Percentiles rank a stretch among this genome's conserved stretches.
Conservation (phyloP, 805 yeast species). For the Candida insectalens region DNA sequence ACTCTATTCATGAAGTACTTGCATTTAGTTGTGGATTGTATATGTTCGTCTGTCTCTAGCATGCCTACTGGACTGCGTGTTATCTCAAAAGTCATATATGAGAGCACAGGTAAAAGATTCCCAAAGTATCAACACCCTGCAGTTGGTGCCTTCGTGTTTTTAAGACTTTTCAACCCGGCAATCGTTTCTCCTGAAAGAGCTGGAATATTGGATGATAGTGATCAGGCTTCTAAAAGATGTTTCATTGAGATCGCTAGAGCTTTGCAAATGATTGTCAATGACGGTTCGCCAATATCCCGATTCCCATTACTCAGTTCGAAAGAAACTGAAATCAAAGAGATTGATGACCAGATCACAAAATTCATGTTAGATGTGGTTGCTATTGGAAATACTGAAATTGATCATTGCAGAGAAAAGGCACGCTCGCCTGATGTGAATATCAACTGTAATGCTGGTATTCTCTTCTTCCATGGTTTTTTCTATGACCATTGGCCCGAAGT, state of each 20-base stretch:
- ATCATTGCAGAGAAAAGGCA: too few species aligned
- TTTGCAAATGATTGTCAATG: constrained; percentile 81
- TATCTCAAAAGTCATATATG: constrained; percentile 58
- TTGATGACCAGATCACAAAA: constrained; percentile 28
- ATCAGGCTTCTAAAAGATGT: constrained; percentile 39
- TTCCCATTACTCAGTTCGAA: constrained; percentile 41
- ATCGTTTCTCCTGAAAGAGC: constrained; percentile 75
- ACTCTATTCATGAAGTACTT: constrained; percentile 47
- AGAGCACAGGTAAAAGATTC: constrained; percentile 48
- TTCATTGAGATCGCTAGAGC: constrained; percentile 74
- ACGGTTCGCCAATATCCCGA: constrained; percentile 54
- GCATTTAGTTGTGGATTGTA: constrained; percentile 44
- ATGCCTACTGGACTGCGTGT: constrained; percentile 68
- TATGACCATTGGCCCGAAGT: constrained; percentile 37
- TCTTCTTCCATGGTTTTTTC: constrained; percentile 35
- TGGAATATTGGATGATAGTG: constrained; percentile 11
- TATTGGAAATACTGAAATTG: constrained; percentile 10
- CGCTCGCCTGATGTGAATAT: background rate
- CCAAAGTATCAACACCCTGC: constrained; percentile 61
- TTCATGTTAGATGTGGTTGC: constrained; percentile 28
- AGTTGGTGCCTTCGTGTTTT: constrained; percentile 78
- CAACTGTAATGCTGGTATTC: constrained; percentile 1
- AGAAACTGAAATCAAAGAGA: constrained; percentile 29
- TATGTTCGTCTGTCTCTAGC: constrained; percentile 40
- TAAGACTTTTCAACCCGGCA: constrained; percentile 80